Evolutionary conservation across 164 flowering plant genomes (phyloP).

Genomic region (Piper betle): DNA sequence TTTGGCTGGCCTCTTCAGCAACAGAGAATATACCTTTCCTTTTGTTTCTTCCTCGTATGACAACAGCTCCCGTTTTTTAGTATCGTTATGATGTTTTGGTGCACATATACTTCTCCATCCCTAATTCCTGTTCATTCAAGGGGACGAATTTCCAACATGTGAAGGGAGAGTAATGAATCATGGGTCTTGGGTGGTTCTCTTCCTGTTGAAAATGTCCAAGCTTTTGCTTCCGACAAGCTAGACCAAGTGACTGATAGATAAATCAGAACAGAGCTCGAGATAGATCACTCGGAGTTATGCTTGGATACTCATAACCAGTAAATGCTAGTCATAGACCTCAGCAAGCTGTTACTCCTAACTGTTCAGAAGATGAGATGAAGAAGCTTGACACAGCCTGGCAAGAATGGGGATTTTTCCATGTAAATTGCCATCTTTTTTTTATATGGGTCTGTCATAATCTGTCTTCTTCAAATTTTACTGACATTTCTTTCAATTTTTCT

Average conservation of each 20-base stretch:
- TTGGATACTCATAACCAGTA: slow-evolving; percentile 10
- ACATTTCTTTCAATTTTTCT: background rate
- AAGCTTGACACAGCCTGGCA: slow-evolving; percentile 32
- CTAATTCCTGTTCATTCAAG: no score
- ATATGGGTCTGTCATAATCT: no score
- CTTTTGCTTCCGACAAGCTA: slow-evolving; percentile 17
- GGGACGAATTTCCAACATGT: no score
- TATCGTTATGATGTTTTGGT: no score
- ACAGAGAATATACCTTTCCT: no score
- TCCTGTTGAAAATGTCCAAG: slow-evolving; percentile 22
- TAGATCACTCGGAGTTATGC: slow-evolving; percentile 7
- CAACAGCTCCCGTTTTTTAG: no score
- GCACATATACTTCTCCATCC: no score
- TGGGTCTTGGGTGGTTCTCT: background rate
- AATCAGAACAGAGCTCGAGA: slow-evolving; percentile 14
- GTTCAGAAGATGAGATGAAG: slow-evolving; percentile 11
- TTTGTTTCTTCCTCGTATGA: no score
- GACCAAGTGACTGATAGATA: slow-evolving; percentile 22
- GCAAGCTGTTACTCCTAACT: slow-evolving; percentile 7
- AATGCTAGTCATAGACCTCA: slow-evolving; percentile 28
- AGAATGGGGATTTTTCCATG: slow-evolving; percentile 54
- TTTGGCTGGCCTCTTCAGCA: no score
- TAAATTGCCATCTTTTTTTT: background rate
- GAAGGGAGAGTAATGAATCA: no score
- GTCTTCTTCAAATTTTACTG: background rate